phyloP scores from a whole-genome alignment of 148 eudicot genomes.

The Cornus florida region DNA sequence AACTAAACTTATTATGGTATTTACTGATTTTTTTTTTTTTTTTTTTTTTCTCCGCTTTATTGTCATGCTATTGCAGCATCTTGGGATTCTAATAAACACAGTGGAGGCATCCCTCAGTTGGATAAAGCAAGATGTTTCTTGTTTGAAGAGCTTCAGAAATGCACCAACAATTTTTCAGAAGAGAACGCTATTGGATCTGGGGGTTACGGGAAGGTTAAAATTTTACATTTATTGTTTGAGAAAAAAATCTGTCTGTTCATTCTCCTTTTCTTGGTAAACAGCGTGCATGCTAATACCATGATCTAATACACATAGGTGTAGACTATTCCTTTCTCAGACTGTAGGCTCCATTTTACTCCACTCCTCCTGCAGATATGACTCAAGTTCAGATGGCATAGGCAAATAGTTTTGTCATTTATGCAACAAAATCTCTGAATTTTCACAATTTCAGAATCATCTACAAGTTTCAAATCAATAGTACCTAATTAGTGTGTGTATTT shows the following conservation, averaged over 20 bases:
- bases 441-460: no score
- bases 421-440: no score
- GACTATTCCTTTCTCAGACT: background rate
- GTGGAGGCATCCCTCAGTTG: slow-evolving; percentile 38
- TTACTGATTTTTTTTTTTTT: background rate
- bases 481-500: background rate
- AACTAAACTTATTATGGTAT: background rate
- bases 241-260: background rate
- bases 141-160: slow-evolving; percentile 42
- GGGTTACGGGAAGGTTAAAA: slow-evolving; percentile 54
- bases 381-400: background rate
- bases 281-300: no score
- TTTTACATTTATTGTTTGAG: background rate
- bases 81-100: slow-evolving; percentile 33
- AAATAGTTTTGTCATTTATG: background rate
- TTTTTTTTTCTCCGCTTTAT: background rate
- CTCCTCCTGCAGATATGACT: background rate
- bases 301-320: no score
- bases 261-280: background rate
- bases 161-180: slow-evolving; percentile 48
- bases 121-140: slow-evolving; percentile 47
- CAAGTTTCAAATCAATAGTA: no score
- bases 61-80: slow-evolving; percentile 31
- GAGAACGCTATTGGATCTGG: slow-evolving; percentile 44
- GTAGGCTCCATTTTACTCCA: background rate